A percentile compares a stretch with the other conserved stretches of the same genome.
Conservation (phyloP, 768 basidiomycete species). For the Favolaschia claudopus region DNA sequence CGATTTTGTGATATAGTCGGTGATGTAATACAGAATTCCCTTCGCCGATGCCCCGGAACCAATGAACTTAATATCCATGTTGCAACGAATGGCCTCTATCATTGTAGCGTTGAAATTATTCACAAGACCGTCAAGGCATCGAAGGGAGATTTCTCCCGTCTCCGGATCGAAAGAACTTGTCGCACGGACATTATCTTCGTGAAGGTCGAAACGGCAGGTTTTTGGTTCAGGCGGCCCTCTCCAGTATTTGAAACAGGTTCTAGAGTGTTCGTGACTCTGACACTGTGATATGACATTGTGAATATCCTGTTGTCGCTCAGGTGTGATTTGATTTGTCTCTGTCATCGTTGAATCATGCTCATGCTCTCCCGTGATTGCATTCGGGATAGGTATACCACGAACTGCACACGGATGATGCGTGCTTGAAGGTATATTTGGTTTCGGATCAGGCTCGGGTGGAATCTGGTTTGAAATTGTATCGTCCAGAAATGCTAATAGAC, state of each 20-base stretch:
- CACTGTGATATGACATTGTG: constrained; percentile 20
- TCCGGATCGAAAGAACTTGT: too few relatives aligned
- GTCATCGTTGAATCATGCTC: too few relatives aligned
- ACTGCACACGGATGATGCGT: constrained; percentile 7
- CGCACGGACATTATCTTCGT: too few relatives aligned
- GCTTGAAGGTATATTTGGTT: background rate
- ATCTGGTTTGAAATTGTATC: constrained; percentile 11
- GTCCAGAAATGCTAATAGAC: constrained; percentile 7
- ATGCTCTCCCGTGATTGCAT: too few relatives aligned
- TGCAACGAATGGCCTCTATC: too few relatives aligned
- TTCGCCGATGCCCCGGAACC: constrained; percentile 38
- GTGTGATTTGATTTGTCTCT: background rate
- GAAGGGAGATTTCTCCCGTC: too few relatives aligned
- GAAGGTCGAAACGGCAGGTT: too few relatives aligned
- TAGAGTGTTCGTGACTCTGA: constrained; percentile 34
- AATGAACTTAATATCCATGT: too few relatives aligned
- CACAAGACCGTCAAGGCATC: too few relatives aligned
- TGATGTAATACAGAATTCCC: constrained; percentile 41
- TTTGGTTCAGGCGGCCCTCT: too few relatives aligned
- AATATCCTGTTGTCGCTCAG: constrained; percentile 11
- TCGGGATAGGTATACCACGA: constrained; percentile 1
- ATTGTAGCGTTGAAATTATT: too few relatives aligned
- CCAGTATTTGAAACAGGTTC: background rate
- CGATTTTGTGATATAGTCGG: constrained; percentile 45
- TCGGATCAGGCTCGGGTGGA: background rate